Percentiles rank a stretch among this genome's conserved stretches.
Evolutionary conservation across 257 asterid genomes (phyloP).

Genomic region (Solanum etuberosum): DNA sequence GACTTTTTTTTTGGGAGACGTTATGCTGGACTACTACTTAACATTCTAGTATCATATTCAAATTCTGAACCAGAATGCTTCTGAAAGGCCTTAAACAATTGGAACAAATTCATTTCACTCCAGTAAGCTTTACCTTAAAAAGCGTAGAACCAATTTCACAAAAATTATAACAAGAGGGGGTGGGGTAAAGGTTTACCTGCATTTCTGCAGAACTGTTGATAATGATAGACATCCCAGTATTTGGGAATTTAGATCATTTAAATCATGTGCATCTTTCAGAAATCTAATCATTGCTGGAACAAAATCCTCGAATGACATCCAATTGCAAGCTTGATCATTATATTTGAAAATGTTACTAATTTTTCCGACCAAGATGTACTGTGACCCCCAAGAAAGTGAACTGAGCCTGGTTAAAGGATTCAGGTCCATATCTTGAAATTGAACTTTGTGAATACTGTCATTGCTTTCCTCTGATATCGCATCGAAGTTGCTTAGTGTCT

Average conservation of each 20-base stretch:
- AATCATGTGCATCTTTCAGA: conserved; percentile 47
- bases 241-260: conserved; percentile 51
- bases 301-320: conserved; percentile 20
- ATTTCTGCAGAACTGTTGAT: conserved; percentile 42
- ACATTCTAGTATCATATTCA: not conserved
- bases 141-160: not conserved
- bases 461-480: not conserved
- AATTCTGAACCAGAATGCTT: not conserved
- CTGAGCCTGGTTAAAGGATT: conserved; percentile 26
- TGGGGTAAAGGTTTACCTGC: conserved; percentile 35
- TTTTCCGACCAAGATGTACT: conserved; percentile 35
- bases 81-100: not conserved
- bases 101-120: not conserved
- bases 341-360: conserved; percentile 23
- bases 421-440: conserved; percentile 17
- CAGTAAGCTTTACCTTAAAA: not conserved
- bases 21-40: not conserved
- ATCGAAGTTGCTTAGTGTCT: conserved; percentile 19
- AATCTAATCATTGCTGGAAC: conserved; percentile 32
- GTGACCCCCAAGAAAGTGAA: conserved; percentile 61
- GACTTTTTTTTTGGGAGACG: not conserved
- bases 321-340: conserved; percentile 19
- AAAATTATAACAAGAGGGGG: not conserved
- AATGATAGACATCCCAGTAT: conserved; percentile 53
- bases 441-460: not conserved